Evolutionary conservation across 2,329 filamentous ascomycete genomes (phyloP).

Genomic region (Colletotrichum horii): DNA sequence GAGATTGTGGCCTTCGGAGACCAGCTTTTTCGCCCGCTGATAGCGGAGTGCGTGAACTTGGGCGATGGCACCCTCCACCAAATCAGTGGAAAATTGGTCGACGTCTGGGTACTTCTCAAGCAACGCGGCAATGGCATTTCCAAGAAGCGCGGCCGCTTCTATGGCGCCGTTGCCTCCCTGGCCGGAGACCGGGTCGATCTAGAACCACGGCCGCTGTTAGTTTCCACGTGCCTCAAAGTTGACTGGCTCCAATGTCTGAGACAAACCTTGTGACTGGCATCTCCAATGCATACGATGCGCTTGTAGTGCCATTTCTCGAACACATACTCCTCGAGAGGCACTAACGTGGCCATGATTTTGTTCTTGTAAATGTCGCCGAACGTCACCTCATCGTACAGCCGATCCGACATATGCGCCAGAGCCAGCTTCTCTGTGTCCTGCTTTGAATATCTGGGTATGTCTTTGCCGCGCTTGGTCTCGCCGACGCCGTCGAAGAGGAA

Average conservation of each 20-base stretch:
- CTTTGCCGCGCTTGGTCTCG: constrained; percentile 27
- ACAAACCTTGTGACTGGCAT: constrained; percentile 45
- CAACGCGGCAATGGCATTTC: constrained; percentile 17
- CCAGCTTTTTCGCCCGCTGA: neutral
- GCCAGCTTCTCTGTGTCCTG: constrained; percentile 33
- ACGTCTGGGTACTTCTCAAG: neutral
- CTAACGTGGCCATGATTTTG: constrained; percentile 30
- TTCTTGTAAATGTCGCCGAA: constrained; percentile 36
- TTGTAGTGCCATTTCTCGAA: constrained; percentile 42
- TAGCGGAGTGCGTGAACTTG: constrained; percentile 1
- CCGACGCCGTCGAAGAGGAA: constrained; percentile 37
- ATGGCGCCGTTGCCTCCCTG: constrained; percentile 31
- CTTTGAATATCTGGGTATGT: constrained; percentile 37
- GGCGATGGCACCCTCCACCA: neutral
- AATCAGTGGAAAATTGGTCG: neutral
- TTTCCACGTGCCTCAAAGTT: neutral
- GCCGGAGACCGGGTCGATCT: constrained; percentile 27
- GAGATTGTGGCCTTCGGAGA: neutral
- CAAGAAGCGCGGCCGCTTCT: constrained; percentile 26
- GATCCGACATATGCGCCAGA: constrained; percentile 22
- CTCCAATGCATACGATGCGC: constrained; percentile 43
- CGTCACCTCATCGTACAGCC: constrained; percentile 26
- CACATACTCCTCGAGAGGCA: constrained; percentile 33
- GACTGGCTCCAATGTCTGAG: no score
- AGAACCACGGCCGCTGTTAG: neutral